Evolutionary conservation across 2,329 filamentous ascomycete genomes (phyloP), one percentile per base, ranked within the genome.

Genomic region (Malbranchea zuffiana): DNA sequence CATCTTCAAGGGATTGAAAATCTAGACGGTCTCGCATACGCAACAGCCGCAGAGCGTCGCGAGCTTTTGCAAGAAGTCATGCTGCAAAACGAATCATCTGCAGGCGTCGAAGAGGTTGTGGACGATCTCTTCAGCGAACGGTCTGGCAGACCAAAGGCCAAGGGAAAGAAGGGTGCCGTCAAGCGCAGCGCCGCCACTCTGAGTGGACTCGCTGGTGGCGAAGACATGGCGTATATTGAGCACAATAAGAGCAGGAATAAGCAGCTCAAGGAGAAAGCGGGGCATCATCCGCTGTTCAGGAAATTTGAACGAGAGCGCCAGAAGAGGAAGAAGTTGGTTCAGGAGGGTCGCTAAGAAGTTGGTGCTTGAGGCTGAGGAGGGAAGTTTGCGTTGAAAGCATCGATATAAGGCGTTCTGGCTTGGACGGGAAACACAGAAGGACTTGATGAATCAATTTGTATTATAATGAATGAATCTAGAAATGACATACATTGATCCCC

Each of bases 201-300:
- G 38, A 80, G 79, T 34, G 87, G 92, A 49, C 70, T 95, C 39
- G 85, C 82, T 38, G 90, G 90, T 40, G 90, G 87, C 0, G 83
- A 93, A 55, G 84, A 92, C 55, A 96, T 98, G 90, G 87, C 88
- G n/a, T 96, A 88, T 56, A 76, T 85, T 39, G 83, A 88, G 59
- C 79, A 83, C 60, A 85, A 83, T 59, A 80, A 78, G 66, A 77
- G 71, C 49, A 69, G 71, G 46, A 84, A 82, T 52, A 78, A 76
- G 62, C 67, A 70, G 45, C 59, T 78, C 50, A 80, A 78, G 65
- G 72, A 75, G 53, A 74, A 75, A 50, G 65, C 64, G 37, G 64
- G 60, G n/a, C 65, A 70, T 42, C 72, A 72, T 49, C 61, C 69
- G 1, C 75, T 81, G 53, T 82, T 82, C 60, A 75, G 72, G 59